Evolutionary conservation across 495 filamentous ascomycete species (phyloP), one percentile per base, ranked within the genome.

Genomic region (Trichoderma asperelloides): DNA sequence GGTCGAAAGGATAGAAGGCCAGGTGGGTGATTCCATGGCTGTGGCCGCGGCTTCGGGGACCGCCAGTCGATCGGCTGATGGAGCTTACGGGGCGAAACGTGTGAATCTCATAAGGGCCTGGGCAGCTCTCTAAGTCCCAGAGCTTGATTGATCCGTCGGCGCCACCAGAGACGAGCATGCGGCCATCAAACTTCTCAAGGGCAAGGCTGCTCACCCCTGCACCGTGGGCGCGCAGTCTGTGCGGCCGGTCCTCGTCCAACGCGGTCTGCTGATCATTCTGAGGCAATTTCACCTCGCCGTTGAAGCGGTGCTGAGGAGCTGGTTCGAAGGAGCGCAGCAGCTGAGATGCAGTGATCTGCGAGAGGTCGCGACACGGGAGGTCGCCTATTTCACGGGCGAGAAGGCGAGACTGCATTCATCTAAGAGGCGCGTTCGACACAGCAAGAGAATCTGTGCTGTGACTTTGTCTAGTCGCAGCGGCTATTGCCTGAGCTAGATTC

Each of bases 1-100:
- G 77, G 78, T 94, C 93, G 71, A 95, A 95, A 3, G 93, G 92
- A 71, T 95, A 96, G 77, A 96, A 96, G 2, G 84, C 90, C 47
- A 96, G 77, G 43, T 92, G 88, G 2, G 93, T 96, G 65, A 96
- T 88, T 64, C 91, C 89, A 70, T 88, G 90, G 62, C 85, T 90
- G 74, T 95, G 91, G 13, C 84, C 80, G 21, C 71, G 71, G 45
- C 25, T 40, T 5, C 47, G 18, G 68, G 37, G 23, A 33, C 60
- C 43, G 21, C 47, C 30, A 49, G 41, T 64, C 41, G 73, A 77
- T 49, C 78, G 75, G 65, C 70, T 62, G 62, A 81, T 72, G 18
- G 69, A 62, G 28, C 77, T 81, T 12, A 80, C 72, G 6, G 88
- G 82, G 9, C 72, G 77, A 69, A 86, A 86, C 3, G 78, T 80